A percentile compares a stretch with the other conserved stretches of the same genome.
These are phyloP conservation scores for Phytophthora cajani DNA, from an alignment of 352 stramenopile genomes.

Conservation along the genomic window DNA sequence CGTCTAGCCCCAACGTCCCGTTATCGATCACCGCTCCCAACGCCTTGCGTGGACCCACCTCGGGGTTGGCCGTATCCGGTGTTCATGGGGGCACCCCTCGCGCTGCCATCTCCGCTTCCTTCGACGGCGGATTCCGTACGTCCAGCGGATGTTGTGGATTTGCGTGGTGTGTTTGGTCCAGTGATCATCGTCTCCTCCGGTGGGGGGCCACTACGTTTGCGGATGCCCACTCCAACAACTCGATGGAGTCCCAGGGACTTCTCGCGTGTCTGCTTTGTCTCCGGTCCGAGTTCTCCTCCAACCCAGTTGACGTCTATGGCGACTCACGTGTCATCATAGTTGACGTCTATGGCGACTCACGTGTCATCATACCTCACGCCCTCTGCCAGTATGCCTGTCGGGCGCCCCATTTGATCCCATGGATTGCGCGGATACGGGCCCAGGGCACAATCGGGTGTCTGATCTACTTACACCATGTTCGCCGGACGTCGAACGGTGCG, in stretches of 20 bases:
- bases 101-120: not conserved
- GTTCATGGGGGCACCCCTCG: too few relatives aligned
- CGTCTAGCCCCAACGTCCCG: too few relatives aligned
- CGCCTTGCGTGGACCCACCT: too few relatives aligned
- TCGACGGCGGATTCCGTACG: not conserved
- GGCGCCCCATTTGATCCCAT: not conserved
- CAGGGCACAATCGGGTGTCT: not conserved
- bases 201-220: conserved; percentile 16
- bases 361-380: conserved; percentile 18
- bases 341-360: conserved; percentile 22
- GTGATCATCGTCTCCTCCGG: not conserved
- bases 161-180: conserved; percentile 26
- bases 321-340: conserved; percentile 26
- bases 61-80: too few relatives aligned
- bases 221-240: conserved; percentile 17
- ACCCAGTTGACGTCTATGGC: not conserved
- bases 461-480: conserved; percentile 6
- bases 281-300: not conserved
- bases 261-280: conserved; percentile 16
- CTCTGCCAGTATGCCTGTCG: not conserved
- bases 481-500: not conserved
- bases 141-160: not conserved
- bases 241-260: conserved; percentile 34
- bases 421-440: conserved; percentile 9
- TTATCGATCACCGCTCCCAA: too few relatives aligned